These are phyloP conservation scores for Alternaria alternata DNA, from an alignment of 2,329 filamentous ascomycete genomes.

Conservation along the genomic window DNA sequence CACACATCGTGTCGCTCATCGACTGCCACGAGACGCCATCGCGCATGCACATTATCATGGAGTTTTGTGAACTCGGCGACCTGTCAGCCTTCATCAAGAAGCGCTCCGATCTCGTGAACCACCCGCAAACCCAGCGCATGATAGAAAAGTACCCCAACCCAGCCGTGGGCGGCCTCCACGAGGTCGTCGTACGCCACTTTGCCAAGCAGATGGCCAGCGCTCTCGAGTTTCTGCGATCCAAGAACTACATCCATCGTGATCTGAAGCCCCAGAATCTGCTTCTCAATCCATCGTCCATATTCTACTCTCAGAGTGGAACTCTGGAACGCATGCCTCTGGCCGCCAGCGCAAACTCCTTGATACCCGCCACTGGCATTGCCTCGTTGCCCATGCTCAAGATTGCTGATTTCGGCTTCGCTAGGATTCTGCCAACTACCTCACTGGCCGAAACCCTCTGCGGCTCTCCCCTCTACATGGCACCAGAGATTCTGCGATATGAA, in stretches of 20 bases:
- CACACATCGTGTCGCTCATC: slow-evolving; percentile 95
- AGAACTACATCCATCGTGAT: slow-evolving; percentile 93
- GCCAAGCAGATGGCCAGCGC: slow-evolving; percentile 94
- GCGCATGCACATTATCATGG: slow-evolving; percentile 97
- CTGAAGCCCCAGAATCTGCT: slow-evolving; percentile 97
- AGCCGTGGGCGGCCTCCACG: slow-evolving; percentile 84
- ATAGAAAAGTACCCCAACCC: slow-evolving; percentile 91
- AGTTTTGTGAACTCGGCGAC: slow-evolving; percentile 96
- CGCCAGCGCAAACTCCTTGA: slow-evolving; percentile 80
- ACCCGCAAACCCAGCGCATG: slow-evolving; percentile 87
- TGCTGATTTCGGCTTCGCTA: slow-evolving; percentile 97
- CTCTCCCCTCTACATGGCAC: slow-evolving; percentile 97
- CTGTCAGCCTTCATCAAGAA: slow-evolving; percentile 96
- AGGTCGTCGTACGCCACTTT: slow-evolving; percentile 96
- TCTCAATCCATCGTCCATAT: slow-evolving; percentile 79
- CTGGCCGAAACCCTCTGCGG: slow-evolving; percentile 96
- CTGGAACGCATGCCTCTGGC: slow-evolving; percentile 73
- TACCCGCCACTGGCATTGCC: slow-evolving; percentile 79
- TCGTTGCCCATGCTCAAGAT: slow-evolving; percentile 96
- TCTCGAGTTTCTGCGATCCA: slow-evolving; percentile 82
- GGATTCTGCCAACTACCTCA: slow-evolving; percentile 87
- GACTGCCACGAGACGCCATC: slow-evolving; percentile 87
- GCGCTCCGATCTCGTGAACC: slow-evolving; percentile 78
- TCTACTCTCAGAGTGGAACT: slow-evolving; percentile 63
- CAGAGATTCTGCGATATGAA: slow-evolving; percentile 95